Evolutionary conservation across 1,139 yeast species (phyloP), one percentile per base, ranked within the genome.

Genomic region (Williopsis jadinii): DNA sequence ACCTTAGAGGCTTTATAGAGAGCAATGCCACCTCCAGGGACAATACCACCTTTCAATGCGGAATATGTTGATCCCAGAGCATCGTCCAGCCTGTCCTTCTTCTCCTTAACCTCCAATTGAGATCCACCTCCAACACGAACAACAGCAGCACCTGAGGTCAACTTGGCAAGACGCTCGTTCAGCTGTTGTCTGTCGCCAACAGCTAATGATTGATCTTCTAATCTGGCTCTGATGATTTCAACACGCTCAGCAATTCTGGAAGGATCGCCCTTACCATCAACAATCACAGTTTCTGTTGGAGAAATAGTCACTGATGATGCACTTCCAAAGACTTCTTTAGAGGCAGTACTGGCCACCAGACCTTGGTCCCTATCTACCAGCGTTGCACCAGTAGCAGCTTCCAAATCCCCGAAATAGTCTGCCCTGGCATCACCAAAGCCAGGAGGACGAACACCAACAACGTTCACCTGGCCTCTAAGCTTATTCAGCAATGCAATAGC

Each of bases 21-120:
- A 1, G 59, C 57, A 34, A 53, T 41, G 41, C 59, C 59, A 43
- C 59, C 59, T 39, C 59, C 59, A 32, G 59, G 59, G 14, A 55
- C 41, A 31, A 55, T 47, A 12, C 59, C 59, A 38, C 42, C 41
- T 34, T 48, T 46, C 30, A 55, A 24, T 8, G 56, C 59, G 2
- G 56, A 45, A 15, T 55, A 50, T 1, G 57, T 52, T 8, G 59
- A 47, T 14, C 49, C 53, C 34, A 55, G 41, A 3, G 59, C 52
- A 38, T 55, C 59, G 28, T 55, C 59, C 28, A 55, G 28, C 41
- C 59, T 43, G 37, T 55, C 59, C 35, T 50, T 51, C 39, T 55
- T 55, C 39, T 55, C 59, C 38, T 52, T 53, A 11, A 55, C 57
- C 37, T 53, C 54, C 11, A 53, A 36, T 37, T 52, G 54, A 2